Evolutionary conservation across 2,329 filamentous ascomycete genomes (phyloP), one percentile per base, ranked within the genome.

Genomic region (Alternaria alternata): DNA sequence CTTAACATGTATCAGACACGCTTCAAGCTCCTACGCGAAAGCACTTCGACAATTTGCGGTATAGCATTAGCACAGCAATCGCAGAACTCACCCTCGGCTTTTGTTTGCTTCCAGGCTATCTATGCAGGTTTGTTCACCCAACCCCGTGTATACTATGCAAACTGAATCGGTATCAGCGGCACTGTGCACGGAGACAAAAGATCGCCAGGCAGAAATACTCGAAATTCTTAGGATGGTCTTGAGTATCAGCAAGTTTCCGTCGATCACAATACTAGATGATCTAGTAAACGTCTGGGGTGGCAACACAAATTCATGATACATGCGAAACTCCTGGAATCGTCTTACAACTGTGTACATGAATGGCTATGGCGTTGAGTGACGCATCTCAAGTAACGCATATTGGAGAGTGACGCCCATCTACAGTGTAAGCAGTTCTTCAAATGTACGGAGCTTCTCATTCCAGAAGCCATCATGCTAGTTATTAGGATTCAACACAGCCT

Each of bases 1-100:
- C 79, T 84, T 39, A 76, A 81, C 22, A 82, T 82, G 20, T 85
- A 83, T 57, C 65, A 81, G 43, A 75, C 77, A 18, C 78, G 81
- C 8, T 80, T 83, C 64, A 79, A 78, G 57, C 71, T 76, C 16
- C 78, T 84, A 12, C 75, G 79, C 14, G 81, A 84, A 30, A 81
- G 81, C 16, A 81, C 84, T 4, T 78, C 81, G 32, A 78, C 75
- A 0, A 84, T 86, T 32, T 83, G 81, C 51, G 83, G 84, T 1
- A 83, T 86, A 51, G 83, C 83, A 4, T 73, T 82, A 65, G 80
- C 80, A 48, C 67, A 71, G n/a, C 71, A 73, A 44, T 67, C 66
- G 7, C 68, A 68, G 20, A 71, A 74, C 22, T 34, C 69, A 16
- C 67, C 70, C 1, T 73, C 71, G 43, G 69, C 73, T 3, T 75